phyloP scores from a whole-genome alignment of 2,329 filamentous ascomycete genomes.

The Penicillium italicum region DNA sequence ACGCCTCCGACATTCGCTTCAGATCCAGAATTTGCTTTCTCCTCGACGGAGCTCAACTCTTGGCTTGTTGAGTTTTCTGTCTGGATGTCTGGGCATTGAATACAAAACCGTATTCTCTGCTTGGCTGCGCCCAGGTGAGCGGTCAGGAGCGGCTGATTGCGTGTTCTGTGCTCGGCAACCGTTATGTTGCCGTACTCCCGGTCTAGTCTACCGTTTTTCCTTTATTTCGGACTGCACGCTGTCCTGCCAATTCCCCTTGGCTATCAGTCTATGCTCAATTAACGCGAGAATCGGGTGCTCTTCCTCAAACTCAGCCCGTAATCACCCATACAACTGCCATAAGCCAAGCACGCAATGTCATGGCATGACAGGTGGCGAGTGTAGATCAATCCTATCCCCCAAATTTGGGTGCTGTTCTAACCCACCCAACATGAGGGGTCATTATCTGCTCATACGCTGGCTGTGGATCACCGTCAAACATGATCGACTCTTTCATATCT shows the following conservation, averaged over 20 bases:
- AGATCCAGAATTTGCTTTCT: neutral
- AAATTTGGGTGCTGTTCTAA: neutral
- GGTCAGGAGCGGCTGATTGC: constrained; percentile 13
- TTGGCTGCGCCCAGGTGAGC: constrained; percentile 11
- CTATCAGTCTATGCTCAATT: neutral
- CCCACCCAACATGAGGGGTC: neutral
- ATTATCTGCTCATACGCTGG: neutral
- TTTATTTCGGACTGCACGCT: neutral
- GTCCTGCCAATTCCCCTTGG: neutral
- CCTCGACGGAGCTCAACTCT: constrained; percentile 1
- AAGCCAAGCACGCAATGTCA: neutral
- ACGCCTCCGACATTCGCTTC: neutral
- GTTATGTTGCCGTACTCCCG: neutral
- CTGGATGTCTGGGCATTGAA: constrained; percentile 10
- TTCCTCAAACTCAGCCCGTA: neutral
- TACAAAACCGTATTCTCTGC: constrained; percentile 9
- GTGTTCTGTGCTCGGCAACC: constrained; percentile 10
- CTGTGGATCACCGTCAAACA: neutral
- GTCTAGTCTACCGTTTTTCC: neutral
- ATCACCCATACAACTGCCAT: neutral
- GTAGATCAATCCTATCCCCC: constrained; percentile 1
- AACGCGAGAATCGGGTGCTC: neutral
- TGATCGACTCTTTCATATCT: neutral
- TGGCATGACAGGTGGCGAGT: neutral
- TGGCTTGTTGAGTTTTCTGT: neutral